These are phyloP conservation scores for Pythium aphanidermatum DNA, from an alignment of 352 stramenopile species.

Conservation along the genomic window DNA sequence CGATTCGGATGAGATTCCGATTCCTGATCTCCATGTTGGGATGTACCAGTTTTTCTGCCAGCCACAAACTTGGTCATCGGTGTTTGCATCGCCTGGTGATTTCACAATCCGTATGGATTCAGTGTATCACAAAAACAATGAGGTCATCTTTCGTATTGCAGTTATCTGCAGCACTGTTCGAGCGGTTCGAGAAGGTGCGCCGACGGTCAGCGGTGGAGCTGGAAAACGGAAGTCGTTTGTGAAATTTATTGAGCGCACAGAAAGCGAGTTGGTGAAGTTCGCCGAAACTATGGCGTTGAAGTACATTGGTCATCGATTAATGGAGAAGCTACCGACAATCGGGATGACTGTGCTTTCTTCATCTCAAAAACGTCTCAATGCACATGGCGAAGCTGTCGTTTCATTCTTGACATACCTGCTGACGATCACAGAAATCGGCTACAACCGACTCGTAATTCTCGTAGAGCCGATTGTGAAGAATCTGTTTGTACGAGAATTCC, in stretches of 20 bases:
- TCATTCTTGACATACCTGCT: slow-evolving; percentile 60
- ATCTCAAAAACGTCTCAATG: slow-evolving; percentile 36
- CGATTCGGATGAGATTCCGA: slow-evolving; percentile 45
- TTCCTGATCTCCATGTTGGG: slow-evolving; percentile 59
- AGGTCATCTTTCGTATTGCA: slow-evolving; percentile 43
- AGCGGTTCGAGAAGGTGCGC: slow-evolving; percentile 40
- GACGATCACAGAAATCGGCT: slow-evolving; percentile 57
- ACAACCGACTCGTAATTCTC: slow-evolving; percentile 53
- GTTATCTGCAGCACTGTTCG: slow-evolving; percentile 53
- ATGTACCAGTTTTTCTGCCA: slow-evolving; percentile 63
- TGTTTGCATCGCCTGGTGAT: slow-evolving; percentile 65
- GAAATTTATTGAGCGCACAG: slow-evolving; percentile 44
- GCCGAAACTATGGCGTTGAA: slow-evolving; percentile 53
- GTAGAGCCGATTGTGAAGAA: slow-evolving; percentile 58
- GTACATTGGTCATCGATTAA: slow-evolving; percentile 58
- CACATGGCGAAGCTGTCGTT: slow-evolving; percentile 44
- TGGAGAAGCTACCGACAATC: slow-evolving; percentile 37
- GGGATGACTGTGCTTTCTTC: slow-evolving; percentile 22
- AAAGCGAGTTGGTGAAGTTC: slow-evolving; percentile 46
- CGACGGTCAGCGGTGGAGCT: slow-evolving; percentile 16
- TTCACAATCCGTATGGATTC: slow-evolving; percentile 70
- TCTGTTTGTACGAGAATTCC: slow-evolving; percentile 59
- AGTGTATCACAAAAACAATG: slow-evolving; percentile 30
- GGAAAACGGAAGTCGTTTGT: slow-evolving; percentile 67
- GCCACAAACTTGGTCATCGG: slow-evolving; percentile 58